Evolutionary conservation across 163 green algal species (phyloP), one percentile per base, ranked within the genome.

Genomic region (Volvox carteri): DNA sequence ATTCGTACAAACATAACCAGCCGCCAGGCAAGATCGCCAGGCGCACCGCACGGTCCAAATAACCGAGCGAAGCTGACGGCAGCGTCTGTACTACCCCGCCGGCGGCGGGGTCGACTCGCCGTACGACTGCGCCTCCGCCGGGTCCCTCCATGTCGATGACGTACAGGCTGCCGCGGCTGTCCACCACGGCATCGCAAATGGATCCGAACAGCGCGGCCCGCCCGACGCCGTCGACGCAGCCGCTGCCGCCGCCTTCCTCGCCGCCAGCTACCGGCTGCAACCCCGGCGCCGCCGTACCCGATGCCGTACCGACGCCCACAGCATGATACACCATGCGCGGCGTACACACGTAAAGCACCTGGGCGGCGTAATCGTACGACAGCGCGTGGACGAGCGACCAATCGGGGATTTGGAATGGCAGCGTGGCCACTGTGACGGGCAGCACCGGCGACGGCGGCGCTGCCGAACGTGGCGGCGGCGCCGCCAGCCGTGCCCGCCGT

Each of bases 141-240:
- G 58, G 58, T 30, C 58, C 79, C 44, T 86, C 79, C 62, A 86
- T 78, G 62, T 86, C 79, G 5, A 30, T 48, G 1, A 86, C 30
- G 62, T 68, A 68, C n/a, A 86, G 30, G 37, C 44, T 11, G 30
- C 79, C 79, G n/a, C 30, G 28, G 42, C n/a, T 39, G 60, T 78
- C 79, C 42, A 86, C 62, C 4, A 77, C 79, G 18, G 62, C 62
- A 44, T 86, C 79, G 46, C 62, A 78, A n/a, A 86, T 78, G 2
- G 25, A 50, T 28, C 79, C 79, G 79, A 86, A 86, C 19, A 21
- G 41, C 42, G 79, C 79, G 39, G n/a, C 62, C 14, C 60, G 62
- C 1, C 79, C 79, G 8, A 3, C n/a, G 62, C 44, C 79, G 44
- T 78, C 79, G 25, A 68, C 62, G 33, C 44, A 67, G 62, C 62